Conservation (phyloP, 768 basidiomycete species). For the Daedaleopsis nitida region DNA sequence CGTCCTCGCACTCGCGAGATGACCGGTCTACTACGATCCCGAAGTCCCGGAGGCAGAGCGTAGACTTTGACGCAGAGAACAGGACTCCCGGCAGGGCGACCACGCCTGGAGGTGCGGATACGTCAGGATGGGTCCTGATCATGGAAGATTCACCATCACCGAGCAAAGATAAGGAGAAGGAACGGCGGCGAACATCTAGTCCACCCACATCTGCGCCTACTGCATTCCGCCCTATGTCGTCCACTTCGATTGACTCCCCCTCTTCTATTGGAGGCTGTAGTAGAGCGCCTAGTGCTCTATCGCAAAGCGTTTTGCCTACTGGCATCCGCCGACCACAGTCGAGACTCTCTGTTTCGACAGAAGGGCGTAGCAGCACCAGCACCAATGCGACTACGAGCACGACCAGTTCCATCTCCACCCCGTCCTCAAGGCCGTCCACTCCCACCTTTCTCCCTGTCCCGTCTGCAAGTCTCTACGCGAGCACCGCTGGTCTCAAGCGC, state of each 20-base stretch:
- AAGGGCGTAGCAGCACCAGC: conserved; percentile 43
- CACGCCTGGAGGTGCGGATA: conserved; percentile 51
- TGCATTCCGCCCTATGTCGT: conserved; percentile 49
- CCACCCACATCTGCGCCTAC: conserved; percentile 52
- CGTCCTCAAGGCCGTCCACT: conserved; percentile 70
- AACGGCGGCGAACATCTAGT: conserved; percentile 62
- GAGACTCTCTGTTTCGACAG: conserved; percentile 65
- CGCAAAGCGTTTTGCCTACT: conserved; percentile 45
- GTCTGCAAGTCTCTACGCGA: conserved; percentile 49
- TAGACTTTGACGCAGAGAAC: conserved; percentile 35
- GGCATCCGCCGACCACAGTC: conserved; percentile 69
- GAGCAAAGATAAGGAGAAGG: conserved; percentile 54
- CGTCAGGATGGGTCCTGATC: conserved; percentile 85
- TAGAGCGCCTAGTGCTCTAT: conserved; percentile 39
- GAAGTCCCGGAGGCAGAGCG: conserved; percentile 26
- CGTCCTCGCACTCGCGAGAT: conserved; percentile 30
- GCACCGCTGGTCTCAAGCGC: conserved; percentile 52
- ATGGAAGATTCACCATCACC: conserved; percentile 87
- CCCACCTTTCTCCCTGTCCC: conserved; percentile 80
- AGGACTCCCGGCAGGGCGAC: conserved; percentile 30
- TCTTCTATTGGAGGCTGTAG: conserved; percentile 38
- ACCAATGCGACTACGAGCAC: conserved; percentile 60
- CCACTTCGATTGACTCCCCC: conserved; percentile 45
- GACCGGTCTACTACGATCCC: conserved; percentile 24
- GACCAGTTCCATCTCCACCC: conserved; percentile 63